A percentile compares a stretch with the other conserved stretches of the same genome.
These are phyloP conservation scores for Tricholoma bakamatsutake DNA, from an alignment of 768 basidiomycete species.

Conservation along the genomic window DNA sequence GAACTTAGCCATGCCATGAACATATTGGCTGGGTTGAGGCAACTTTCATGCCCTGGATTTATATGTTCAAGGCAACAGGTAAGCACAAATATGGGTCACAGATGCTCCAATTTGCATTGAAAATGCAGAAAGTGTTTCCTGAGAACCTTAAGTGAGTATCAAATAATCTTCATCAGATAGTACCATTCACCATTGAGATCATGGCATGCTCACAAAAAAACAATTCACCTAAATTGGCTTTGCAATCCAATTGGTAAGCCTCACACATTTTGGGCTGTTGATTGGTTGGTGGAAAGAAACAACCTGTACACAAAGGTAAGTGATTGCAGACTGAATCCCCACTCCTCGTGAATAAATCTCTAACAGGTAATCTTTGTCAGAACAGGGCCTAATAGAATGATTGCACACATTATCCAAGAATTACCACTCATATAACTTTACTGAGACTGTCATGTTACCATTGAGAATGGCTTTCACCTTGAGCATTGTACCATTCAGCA, in stretches of 20 bases:
- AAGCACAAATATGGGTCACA: too few species aligned
- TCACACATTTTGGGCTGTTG: conserved; percentile 9
- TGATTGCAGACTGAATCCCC: not conserved
- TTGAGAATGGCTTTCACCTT: too few species aligned
- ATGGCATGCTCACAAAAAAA: conserved; percentile 4
- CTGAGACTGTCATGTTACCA: conserved; percentile 9
- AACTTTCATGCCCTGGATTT: too few species aligned
- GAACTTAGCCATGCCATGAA: too few species aligned
- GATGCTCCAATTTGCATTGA: conserved; percentile 18
- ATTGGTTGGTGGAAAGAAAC: too few species aligned
- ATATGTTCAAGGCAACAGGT: too few species aligned
- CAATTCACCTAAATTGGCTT: conserved; percentile 22
- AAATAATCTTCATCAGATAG: not conserved
- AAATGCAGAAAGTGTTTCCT: conserved; percentile 10
- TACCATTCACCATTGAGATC: not conserved
- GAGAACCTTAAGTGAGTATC: not conserved
- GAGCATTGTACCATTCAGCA: conserved; percentile 16
- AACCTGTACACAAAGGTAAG: conserved; percentile 37
- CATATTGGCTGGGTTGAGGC: too few species aligned
- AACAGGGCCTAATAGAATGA: conserved; percentile 5
- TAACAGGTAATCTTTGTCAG: conserved; percentile 8
- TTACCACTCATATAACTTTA: conserved; percentile 24
- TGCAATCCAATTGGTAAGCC: conserved; percentile 28
- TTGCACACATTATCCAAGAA: conserved; percentile 11
- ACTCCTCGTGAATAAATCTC: not conserved